Evolutionary conservation across 495 filamentous ascomycete species (phyloP).

Genomic region (Astrothelium subdiscretum): DNA sequence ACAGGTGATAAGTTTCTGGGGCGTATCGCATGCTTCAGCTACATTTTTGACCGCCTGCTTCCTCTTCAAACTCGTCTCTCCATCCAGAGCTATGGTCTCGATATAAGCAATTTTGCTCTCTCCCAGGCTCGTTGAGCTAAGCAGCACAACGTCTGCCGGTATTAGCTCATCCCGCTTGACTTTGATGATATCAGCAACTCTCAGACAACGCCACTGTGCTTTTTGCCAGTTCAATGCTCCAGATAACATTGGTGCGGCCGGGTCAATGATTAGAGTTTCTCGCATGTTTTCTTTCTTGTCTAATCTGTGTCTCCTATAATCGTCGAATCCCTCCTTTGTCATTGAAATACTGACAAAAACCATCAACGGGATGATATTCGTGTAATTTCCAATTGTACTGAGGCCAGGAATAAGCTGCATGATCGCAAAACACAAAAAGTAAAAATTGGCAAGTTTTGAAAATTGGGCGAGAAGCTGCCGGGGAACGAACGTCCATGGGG

Average conservation of each 20-base stretch:
- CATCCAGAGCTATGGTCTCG: conserved; percentile 92
- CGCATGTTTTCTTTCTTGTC: conserved; percentile 84
- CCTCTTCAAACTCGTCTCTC: conserved; percentile 88
- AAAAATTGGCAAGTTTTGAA: conserved; percentile 74
- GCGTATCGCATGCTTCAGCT: conserved; percentile 49
- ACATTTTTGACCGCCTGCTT: conserved; percentile 63
- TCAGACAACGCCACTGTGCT: conserved; percentile 67
- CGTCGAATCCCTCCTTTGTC: conserved; percentile 86
- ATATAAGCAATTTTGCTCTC: conserved; percentile 73
- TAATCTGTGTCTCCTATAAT: conserved; percentile 69
- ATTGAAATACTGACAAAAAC: conserved; percentile 82
- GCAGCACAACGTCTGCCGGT: conserved; percentile 72
- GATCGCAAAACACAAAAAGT: conserved; percentile 20
- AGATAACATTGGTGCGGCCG: no score
- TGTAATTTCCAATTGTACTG: conserved; percentile 80
- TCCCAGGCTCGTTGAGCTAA: conserved; percentile 63
- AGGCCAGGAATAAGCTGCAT: conserved; percentile 46
- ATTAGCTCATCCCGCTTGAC: conserved; percentile 65
- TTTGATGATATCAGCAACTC: conserved; percentile 75
- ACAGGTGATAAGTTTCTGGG: conserved; percentile 42
- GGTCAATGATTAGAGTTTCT: conserved; percentile 28
- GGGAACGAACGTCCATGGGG: conserved; percentile 77
- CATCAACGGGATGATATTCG: conserved; percentile 72
- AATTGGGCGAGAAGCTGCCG: conserved; percentile 85
- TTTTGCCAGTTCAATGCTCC: conserved; percentile 53